Evolutionary conservation across 441 rosid genomes (phyloP).

Genomic region (Erodium moschatum): DNA sequence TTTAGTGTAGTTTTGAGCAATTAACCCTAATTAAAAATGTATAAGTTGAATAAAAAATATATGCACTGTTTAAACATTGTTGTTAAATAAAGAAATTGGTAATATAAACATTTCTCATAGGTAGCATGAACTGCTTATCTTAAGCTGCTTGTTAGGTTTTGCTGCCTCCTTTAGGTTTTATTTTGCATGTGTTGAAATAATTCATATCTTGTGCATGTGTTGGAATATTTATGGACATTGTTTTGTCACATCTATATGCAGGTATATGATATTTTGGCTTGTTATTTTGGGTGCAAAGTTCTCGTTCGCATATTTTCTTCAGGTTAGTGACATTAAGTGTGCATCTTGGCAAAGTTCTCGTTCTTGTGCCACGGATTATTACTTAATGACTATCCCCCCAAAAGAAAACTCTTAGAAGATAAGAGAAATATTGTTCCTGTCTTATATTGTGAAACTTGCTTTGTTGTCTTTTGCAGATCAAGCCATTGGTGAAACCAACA

Average conservation of each 20-base stretch:
- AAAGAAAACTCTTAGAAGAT: background rate
- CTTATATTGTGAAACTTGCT: conserved; percentile 11
- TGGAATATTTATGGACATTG: background rate
- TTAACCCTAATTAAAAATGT: too few species aligned
- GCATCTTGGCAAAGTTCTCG: background rate
- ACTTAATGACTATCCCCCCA: background rate
- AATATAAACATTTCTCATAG: too few species aligned
- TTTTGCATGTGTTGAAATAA: too few species aligned
- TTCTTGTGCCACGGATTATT: background rate
- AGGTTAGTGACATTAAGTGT: conserved; percentile 39
- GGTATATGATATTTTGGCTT: conserved; percentile 94
- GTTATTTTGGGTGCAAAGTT: conserved; percentile 73
- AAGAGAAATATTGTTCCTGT: background rate
- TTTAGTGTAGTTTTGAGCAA: too few species aligned
- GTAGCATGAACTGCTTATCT: too few species aligned
- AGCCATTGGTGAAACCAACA: conserved; percentile 83
- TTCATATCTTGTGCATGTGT: background rate
- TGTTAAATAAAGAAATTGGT: too few species aligned
- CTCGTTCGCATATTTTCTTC: conserved; percentile 86
- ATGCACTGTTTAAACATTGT: too few species aligned
- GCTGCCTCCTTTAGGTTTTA: too few species aligned
- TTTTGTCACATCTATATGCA: conserved; percentile 25
- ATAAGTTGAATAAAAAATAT: too few species aligned
- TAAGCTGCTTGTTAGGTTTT: too few species aligned
- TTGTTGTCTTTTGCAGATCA: conserved; percentile 47